Percentiles rank a stretch among this genome's conserved stretches.
Evolutionary conservation across 2,329 filamentous ascomycete species (phyloP).

Genomic region (Teratosphaeria gauchensis): DNA sequence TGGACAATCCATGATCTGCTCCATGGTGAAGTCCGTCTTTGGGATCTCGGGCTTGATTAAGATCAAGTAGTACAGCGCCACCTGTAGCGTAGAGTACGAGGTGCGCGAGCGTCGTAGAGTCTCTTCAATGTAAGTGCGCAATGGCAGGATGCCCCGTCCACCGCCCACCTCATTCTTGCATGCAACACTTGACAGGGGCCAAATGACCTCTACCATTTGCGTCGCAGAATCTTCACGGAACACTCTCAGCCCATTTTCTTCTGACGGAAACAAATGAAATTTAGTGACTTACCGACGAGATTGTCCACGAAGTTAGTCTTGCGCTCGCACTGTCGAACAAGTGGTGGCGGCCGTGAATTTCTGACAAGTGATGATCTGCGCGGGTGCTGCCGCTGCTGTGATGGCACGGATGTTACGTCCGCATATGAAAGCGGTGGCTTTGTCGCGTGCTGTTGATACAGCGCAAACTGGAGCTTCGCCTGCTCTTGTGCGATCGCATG

Average conservation of each 20-base stretch:
- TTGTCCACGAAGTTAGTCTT: conserved; percentile 94
- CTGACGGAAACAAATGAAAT: conserved; percentile 2
- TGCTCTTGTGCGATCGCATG: conserved; percentile 2
- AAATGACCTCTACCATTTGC: conserved; percentile 94
- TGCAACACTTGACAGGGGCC: conserved; percentile 78
- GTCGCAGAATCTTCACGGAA: conserved; percentile 73
- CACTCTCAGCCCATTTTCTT: conserved; percentile 26
- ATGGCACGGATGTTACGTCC: conserved; percentile 40
- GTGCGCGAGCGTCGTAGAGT: conserved; percentile 89
- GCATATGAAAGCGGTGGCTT: conserved; percentile 28
- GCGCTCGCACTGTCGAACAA: conserved; percentile 80
- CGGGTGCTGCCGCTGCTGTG: conserved; percentile 54
- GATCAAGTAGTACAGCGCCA: conserved; percentile 91
- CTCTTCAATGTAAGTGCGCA: conserved; percentile 95
- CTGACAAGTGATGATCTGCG: conserved; percentile 47
- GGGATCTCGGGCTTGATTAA: conserved; percentile 87
- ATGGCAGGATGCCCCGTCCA: conserved; percentile 70
- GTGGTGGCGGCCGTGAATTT: conserved; percentile 57
- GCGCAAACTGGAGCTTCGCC: conserved; percentile 1
- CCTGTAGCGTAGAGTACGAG: conserved; percentile 94
- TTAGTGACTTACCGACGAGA: conserved; percentile 74
- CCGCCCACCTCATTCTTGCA: conserved; percentile 59
- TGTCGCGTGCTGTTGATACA: neutral
- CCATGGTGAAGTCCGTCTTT: conserved; percentile 72
- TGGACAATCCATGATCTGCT: conserved; percentile 65